Evolutionary conservation across 164 flowering plant genomes (phyloP), one percentile per base, ranked within the genome.

Genomic region (Litsea cubeba): DNA sequence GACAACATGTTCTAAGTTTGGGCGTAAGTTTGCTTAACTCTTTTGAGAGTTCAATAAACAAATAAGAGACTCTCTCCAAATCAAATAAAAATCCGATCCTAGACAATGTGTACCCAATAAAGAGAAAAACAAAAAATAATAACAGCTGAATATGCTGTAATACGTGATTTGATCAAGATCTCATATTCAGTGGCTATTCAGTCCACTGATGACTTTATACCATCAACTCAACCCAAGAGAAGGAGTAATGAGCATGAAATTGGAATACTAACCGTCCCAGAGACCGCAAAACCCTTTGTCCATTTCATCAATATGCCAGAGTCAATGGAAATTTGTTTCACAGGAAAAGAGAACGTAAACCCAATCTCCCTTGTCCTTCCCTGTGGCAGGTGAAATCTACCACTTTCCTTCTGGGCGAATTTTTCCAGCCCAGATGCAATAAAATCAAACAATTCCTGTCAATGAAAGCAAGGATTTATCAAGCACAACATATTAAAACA

Each of bases 281-380:
- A 87, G 69, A 95, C 90, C 6, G 94, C 82, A 79, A 93, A 95
- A 3, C 97, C 97, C 77, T 95, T 95, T 1, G 97, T 92, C 99
- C 97, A 95, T 77, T 90, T 89, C 68, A 95, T 91, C 15, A 93
- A 84, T 57, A 86, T 89, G 71, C 98, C 97, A 11, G 98, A 90
- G 72, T 85, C 87, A 62, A 93, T 87, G 1, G 99, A 90, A 8
- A 86, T 90, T 70, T 95, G 97, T 76, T 83, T 91, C 65, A 95
- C 90, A 0, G 99, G 97, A 76, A 93, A 95, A 54, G 99, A 95
- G 80, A 95, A 95, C 26, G 97, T 91, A 77, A 95, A 95, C 18
- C 98, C 98, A 28, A 88, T 81, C 80, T 95, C 97, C 72, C 97
- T 86, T 70, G 82, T 86, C 78, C 88, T 88, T 64, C 89, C 93